These are phyloP conservation scores for Trichoderma harzianum DNA, from an alignment of 2,329 filamentous ascomycete genomes.

Conservation along the genomic window DNA sequence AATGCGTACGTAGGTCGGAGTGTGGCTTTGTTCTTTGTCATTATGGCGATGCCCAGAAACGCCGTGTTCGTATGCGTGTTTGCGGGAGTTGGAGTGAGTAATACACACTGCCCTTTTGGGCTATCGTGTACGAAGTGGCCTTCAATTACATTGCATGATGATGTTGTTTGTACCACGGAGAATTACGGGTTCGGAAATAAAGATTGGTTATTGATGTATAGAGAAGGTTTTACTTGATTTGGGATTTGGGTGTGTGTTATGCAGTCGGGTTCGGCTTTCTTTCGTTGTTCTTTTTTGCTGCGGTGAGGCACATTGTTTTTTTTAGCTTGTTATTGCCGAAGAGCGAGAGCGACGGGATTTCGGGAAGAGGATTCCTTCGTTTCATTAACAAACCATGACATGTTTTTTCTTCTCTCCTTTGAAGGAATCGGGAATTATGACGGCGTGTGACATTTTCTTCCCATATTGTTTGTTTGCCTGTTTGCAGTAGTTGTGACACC, in stretches of 20 bases:
- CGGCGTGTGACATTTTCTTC: neutral
- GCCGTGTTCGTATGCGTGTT: neutral
- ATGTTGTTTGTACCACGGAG: neutral
- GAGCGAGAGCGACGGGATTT: neutral
- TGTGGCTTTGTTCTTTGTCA: neutral
- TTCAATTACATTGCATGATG: neutral
- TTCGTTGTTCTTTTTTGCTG: neutral
- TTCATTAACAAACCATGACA: neutral
- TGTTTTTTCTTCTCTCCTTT: neutral
- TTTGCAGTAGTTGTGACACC: neutral
- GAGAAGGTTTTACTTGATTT: neutral
- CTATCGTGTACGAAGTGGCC: neutral
- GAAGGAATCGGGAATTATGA: neutral
- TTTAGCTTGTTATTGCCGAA: neutral
- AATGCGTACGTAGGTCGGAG: neutral
- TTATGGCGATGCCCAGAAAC: neutral
- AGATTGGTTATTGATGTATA: neutral
- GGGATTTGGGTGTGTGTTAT: neutral
- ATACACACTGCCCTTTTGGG: neutral
- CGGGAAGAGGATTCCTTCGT: neutral
- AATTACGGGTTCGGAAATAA: neutral
- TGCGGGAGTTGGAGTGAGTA: neutral
- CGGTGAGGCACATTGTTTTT: neutral
- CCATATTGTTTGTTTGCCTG: neutral
- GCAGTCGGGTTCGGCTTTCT: neutral